These are phyloP conservation scores for Plenodomus tracheiphilus DNA, from an alignment of 2,329 filamentous ascomycete species.

Conservation along the genomic window DNA sequence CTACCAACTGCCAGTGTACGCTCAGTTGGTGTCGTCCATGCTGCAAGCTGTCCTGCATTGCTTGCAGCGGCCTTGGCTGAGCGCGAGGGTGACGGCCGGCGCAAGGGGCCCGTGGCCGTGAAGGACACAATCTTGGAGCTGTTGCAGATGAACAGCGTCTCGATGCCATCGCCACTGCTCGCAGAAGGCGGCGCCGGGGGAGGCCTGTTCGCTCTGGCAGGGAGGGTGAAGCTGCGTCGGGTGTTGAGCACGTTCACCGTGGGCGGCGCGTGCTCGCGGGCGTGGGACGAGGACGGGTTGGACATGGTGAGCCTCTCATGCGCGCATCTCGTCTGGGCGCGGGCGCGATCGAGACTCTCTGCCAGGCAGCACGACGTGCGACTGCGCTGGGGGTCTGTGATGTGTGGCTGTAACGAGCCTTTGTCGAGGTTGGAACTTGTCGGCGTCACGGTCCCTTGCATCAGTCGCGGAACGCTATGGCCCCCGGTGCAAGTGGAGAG, in stretches of 20 bases:
- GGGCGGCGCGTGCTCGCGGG: constrained; percentile 30
- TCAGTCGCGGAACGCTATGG: constrained; percentile 9
- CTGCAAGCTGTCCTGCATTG: constrained; percentile 60
- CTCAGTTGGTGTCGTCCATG: constrained; percentile 77
- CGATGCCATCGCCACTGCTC: constrained; percentile 54
- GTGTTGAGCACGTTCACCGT: constrained; percentile 20
- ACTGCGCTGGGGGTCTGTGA: neutral
- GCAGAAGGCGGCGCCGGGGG: constrained; percentile 38
- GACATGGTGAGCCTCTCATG: constrained; percentile 37
- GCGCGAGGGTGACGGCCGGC: constrained; percentile 41
- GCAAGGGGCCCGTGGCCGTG: constrained; percentile 43
- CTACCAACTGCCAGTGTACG: constrained; percentile 77
- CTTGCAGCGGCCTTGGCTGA: constrained; percentile 10
- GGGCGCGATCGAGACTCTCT: neutral
- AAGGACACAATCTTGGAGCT: constrained; percentile 73
- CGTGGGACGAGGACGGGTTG: constrained; percentile 31
- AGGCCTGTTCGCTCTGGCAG: constrained; percentile 43
- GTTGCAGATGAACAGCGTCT: constrained; percentile 75
- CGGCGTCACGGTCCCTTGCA: constrained; percentile 11
- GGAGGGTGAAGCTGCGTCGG: constrained; percentile 55
- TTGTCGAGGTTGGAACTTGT: constrained; percentile 9
- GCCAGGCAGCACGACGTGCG: neutral
- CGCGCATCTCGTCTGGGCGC: constrained; percentile 22
- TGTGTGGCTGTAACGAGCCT: constrained; percentile 1
- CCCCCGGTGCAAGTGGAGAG: constrained; percentile 5